Conservation (phyloP, 139 green algal species). For the Eudorina sp. region DNA sequence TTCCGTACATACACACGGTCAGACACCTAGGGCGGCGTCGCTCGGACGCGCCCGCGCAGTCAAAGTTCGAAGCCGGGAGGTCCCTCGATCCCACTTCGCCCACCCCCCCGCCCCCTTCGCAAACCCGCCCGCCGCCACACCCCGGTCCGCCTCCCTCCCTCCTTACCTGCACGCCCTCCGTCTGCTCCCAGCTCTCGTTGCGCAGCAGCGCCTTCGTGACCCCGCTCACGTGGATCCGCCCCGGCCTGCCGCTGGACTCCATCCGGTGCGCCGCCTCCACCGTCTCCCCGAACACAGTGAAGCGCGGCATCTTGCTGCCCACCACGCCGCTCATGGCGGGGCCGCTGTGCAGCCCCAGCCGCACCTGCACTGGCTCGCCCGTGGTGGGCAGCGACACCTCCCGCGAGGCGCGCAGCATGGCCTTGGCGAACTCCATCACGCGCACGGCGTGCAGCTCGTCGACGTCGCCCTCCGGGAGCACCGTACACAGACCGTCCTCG, state of each 20-base stretch:
- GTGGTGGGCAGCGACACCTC: slow-evolving; percentile 23
- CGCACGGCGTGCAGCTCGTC: slow-evolving; percentile 55
- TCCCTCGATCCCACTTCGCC: not conserved
- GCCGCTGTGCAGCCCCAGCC: slow-evolving; percentile 42
- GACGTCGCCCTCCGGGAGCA: slow-evolving; percentile 35
- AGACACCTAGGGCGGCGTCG: no score
- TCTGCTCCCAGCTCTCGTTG: slow-evolving; percentile 20
- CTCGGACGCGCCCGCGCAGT: no score
- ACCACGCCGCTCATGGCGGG: slow-evolving; percentile 49
- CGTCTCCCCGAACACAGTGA: slow-evolving; percentile 54
- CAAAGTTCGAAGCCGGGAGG: no score
- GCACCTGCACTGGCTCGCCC: slow-evolving; percentile 31
- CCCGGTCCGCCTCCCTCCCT: not conserved
- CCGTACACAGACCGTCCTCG: slow-evolving; percentile 30
- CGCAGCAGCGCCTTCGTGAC: slow-evolving; percentile 22
- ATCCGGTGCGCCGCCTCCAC: slow-evolving; percentile 52
- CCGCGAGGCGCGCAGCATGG: slow-evolving; percentile 40
- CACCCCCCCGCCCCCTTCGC: not conserved
- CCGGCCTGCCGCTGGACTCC: slow-evolving; percentile 45
- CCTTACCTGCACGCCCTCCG: slow-evolving; percentile 37
- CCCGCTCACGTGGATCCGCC: slow-evolving; percentile 47
- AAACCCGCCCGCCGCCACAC: not conserved
- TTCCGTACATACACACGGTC: no score
- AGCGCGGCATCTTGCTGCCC: slow-evolving; percentile 41
- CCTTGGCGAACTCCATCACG: slow-evolving; percentile 50